Conservation (phyloP, 495 filamentous ascomycete species). For the Ramalina peruviana region DNA sequence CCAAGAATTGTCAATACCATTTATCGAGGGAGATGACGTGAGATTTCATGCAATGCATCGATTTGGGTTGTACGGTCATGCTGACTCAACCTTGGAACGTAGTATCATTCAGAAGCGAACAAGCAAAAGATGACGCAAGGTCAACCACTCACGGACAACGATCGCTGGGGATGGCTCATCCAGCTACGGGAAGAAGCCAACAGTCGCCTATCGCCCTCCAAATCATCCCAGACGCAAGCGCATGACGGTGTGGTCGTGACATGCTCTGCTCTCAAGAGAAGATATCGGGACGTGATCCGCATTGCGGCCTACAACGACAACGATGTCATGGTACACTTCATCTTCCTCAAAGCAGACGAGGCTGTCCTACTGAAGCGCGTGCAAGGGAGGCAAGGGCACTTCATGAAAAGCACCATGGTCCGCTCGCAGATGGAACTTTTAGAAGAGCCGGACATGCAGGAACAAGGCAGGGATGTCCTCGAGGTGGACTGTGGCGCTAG, state of each 20-base stretch:
- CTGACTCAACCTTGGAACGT: neutral
- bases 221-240: slow-evolving; percentile 28
- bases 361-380: slow-evolving; percentile 63
- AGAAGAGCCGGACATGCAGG: slow-evolving; percentile 63
- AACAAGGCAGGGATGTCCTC: slow-evolving; percentile 59
- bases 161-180: slow-evolving; percentile 98
- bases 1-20: slow-evolving; percentile 55
- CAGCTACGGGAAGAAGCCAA: slow-evolving; percentile 71
- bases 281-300: slow-evolving; percentile 94
- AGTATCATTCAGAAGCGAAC: slow-evolving; percentile 81
- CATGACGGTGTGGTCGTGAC: slow-evolving; percentile 79
- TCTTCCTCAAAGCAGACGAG: slow-evolving; percentile 74
- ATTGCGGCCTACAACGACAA: slow-evolving; percentile 68
- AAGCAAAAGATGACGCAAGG: slow-evolving; percentile 87
- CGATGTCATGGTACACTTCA: slow-evolving; percentile 73
- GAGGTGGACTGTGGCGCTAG: slow-evolving; percentile 62
- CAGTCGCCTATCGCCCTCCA: slow-evolving; percentile 38
- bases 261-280: slow-evolving; percentile 90
- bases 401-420: slow-evolving; percentile 98
- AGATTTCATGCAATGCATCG: slow-evolving; percentile 18
- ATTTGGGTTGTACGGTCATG: neutral
- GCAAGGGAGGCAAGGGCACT: slow-evolving; percentile 60
- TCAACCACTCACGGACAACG: slow-evolving; percentile 79
- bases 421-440: slow-evolving; percentile 75
- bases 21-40: slow-evolving; percentile 94